phyloP scores from a whole-genome alignment of 2,329 filamentous ascomycete species.

The Arthrobotrys conoides region DNA sequence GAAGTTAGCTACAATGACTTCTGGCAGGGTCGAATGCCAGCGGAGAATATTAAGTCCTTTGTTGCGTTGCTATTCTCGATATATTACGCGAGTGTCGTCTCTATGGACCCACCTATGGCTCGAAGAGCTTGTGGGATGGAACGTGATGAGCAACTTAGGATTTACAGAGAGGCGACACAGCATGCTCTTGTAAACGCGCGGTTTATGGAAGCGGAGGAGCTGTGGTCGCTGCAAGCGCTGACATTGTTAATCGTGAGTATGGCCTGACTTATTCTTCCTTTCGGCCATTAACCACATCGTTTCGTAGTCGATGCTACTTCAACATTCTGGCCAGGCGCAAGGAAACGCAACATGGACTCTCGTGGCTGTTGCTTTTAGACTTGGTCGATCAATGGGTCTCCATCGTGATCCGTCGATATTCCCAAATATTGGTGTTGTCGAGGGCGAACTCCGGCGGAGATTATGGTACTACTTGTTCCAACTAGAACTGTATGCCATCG shows the following conservation, averaged over 20 bases:
- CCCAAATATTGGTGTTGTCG: conserved; percentile 50
- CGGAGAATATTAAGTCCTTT: conserved; percentile 47
- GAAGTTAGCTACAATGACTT: conserved; percentile 49
- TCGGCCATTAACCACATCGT: neutral
- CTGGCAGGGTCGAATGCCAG: conserved; percentile 43
- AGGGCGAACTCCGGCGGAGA: conserved; percentile 54
- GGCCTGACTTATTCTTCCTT: neutral
- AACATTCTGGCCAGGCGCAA: conserved; percentile 48
- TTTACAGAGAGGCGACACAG: conserved; percentile 56
- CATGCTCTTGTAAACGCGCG: conserved; percentile 52
- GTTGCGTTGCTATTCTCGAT: conserved; percentile 53
- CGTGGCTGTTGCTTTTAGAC: conserved; percentile 51
- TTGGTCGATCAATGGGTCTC: conserved; percentile 57
- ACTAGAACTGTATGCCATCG: conserved; percentile 54
- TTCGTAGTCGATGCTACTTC: conserved; percentile 48
- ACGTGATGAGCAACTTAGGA: conserved; percentile 48
- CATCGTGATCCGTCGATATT: conserved; percentile 58
- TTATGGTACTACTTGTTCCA: conserved; percentile 60
- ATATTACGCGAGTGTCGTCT: conserved; percentile 48
- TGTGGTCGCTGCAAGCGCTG: conserved; percentile 51
- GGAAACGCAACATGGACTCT: conserved; percentile 53
- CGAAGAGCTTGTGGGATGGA: conserved; percentile 50
- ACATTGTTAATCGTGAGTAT: conserved; percentile 56
- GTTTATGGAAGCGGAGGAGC: conserved; percentile 59
- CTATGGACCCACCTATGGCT: conserved; percentile 53